Evolutionary conservation across 73 alveolate genomes (phyloP).

Genomic region (Urostyla sp.): DNA sequence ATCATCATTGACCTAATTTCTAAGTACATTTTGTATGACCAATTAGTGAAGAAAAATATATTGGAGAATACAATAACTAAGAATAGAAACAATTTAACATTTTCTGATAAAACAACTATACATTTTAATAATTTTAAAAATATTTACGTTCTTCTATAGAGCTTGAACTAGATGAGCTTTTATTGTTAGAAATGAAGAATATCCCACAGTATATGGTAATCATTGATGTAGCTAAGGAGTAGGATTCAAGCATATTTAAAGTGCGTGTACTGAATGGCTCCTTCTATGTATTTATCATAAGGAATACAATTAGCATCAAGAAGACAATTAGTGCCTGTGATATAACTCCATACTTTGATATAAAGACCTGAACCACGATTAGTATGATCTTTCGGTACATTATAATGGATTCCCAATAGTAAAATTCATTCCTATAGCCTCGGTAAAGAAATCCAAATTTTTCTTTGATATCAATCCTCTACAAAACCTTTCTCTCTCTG

Average conservation of each 20-base stretch:
- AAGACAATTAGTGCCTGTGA: conserved; percentile 67
- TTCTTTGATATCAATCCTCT: conserved; percentile 11
- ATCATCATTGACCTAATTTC: conserved; percentile 30
- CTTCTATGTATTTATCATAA: conserved; percentile 5
- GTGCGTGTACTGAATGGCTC: conserved; percentile 23
- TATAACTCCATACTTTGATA: conserved; percentile 24
- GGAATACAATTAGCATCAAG: conserved; percentile 34
- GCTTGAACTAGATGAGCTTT: no score
- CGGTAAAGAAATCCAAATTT: conserved; percentile 75
- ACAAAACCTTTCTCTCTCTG: conserved; percentile 17
- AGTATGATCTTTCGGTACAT: conserved; percentile 54
- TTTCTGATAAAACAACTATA: conserved; percentile 6
- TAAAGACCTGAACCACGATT: conserved; percentile 59
- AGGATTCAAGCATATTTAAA: conserved; percentile 46
- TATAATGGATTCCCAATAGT: conserved; percentile 74
- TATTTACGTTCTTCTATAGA: no score
- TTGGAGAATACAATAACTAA: conserved; percentile 14
- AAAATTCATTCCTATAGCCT: conserved; percentile 65
- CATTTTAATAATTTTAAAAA: no score
- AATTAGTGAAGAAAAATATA: conserved; percentile 28
- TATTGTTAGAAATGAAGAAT: conserved; percentile 12
- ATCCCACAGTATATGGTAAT: conserved; percentile 59
- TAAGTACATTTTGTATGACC: conserved; percentile 58
- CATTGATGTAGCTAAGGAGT: conserved; percentile 11
- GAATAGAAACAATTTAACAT: conserved; percentile 1